phyloP scores from a whole-genome alignment of 148 eudicot genomes.

The Rhododendron henanense region DNA sequence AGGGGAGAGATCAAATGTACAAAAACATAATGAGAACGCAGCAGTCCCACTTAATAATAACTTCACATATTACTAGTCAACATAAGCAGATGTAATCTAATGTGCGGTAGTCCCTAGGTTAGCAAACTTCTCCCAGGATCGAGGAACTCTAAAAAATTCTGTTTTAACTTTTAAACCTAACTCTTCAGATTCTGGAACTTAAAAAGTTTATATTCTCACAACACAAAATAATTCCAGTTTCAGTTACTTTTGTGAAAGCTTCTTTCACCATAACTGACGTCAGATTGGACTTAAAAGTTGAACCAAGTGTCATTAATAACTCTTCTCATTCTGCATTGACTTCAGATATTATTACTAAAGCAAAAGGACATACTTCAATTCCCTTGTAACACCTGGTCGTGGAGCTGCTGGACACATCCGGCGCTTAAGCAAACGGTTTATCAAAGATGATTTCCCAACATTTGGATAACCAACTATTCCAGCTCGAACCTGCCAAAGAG shows the following conservation, averaged over 20 bases:
- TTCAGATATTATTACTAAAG: neutral
- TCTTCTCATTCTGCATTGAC: neutral
- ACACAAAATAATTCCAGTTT: neutral
- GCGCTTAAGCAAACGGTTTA: slow-evolving; percentile 92
- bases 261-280: neutral
- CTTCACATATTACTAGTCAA: neutral
- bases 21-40: neutral
- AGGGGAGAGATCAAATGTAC: slow-evolving; percentile 12
- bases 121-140: neutral
- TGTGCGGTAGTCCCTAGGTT: neutral
- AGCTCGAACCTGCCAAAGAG: slow-evolving; percentile 77
- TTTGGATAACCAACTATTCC: slow-evolving; percentile 98
- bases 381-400: slow-evolving; percentile 94
- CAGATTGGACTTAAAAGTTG: neutral
- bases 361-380: slow-evolving; percentile 56
- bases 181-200: neutral
- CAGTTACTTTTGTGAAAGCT: neutral
- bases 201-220: neutral
- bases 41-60: neutral
- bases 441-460: slow-evolving; percentile 97
- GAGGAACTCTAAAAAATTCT: too few species aligned
- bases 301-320: neutral
- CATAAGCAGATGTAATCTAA: slow-evolving; percentile 5
- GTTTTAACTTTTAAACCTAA: neutral
- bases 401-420: slow-evolving; percentile 98